Conservation (phyloP, 2,329 filamentous ascomycete species). For the Cordyceps tenuipes region DNA sequence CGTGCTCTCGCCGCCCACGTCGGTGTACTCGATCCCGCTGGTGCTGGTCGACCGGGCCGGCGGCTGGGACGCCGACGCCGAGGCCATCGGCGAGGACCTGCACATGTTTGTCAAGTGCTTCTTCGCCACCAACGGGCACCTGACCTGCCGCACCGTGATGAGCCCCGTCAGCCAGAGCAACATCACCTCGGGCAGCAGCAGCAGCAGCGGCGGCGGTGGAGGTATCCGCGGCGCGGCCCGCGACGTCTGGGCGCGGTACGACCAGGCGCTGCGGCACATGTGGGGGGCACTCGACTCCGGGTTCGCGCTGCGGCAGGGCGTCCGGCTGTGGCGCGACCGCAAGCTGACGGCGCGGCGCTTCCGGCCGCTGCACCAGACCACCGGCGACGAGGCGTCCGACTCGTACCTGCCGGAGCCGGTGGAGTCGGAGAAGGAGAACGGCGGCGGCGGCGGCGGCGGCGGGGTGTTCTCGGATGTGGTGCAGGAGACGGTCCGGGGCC, state of each 20-base stretch:
- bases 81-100: slow-evolving; percentile 67
- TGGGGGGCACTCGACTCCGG: slow-evolving; percentile 66
- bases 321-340: slow-evolving; percentile 49
- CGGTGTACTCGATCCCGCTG: slow-evolving; percentile 63
- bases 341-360: slow-evolving; percentile 48
- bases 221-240: slow-evolving; percentile 40
- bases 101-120: slow-evolving; percentile 77
- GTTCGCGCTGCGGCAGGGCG: slow-evolving; percentile 50
- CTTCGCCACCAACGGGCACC: slow-evolving; percentile 62
- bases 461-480: slow-evolving; percentile 49
- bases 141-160: slow-evolving; percentile 55
- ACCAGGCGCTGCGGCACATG: slow-evolving; percentile 67
- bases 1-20: slow-evolving; percentile 60
- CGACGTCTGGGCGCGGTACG: slow-evolving; percentile 59
- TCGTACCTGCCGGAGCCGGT: slow-evolving; percentile 39
- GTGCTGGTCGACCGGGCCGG: slow-evolving; percentile 59
- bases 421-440: slow-evolving; percentile 38
- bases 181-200: slow-evolving; percentile 48
- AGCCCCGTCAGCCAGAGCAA: slow-evolving; percentile 68
- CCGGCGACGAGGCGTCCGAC: slow-evolving; percentile 36
- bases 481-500: slow-evolving; percentile 40
- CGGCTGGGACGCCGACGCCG: slow-evolving; percentile 62
- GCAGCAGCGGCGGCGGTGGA: too few species aligned
- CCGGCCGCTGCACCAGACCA: slow-evolving; percentile 44
- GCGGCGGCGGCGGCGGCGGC: too few species aligned